Base-by-base conservation (phyloP, 2,329 filamentous ascomycete species). In the Penicillium sp. region DNA sequence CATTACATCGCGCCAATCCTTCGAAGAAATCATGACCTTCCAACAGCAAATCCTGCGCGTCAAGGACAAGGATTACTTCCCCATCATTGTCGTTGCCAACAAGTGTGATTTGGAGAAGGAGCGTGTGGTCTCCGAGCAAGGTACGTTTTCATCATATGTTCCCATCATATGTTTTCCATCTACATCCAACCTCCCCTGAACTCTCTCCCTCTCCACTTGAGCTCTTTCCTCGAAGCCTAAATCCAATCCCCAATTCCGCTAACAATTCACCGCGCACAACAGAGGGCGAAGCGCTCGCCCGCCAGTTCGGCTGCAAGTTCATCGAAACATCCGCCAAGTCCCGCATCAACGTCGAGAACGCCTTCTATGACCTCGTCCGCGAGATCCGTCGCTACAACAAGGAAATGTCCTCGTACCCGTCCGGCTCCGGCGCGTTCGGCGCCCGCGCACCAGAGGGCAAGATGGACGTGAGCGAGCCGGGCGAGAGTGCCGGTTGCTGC, bases 1-100 rank as follows among this genome's bases (percentile, higher is more conserved):
- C 67, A 99, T 99, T 81, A 97, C 91, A 56, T 97, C 93, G 73
- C 87, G 93, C 73, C 93, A 97, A 79, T 96, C 91, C 71, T 97
- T 97, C 73, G 93, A 99, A 76, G 94, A 99, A 81, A 97, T 99
- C 77, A 89, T 92, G 79, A 96, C 92, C 49, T 97, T 97, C 80
- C 93, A 97, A 79, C 93, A 97, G 83, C 94, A 99, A 80, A 99
- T 99, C 75, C 83, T 99, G 68, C 84, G 94, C 69, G 94, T 99
- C 71, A 99, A 99, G 85, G 94, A 97, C 82, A 97, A 96, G 86
- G 94, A 99, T 80, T 96, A 97, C 78, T 99, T 99, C 82, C 94
- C 94, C 69, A 97, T 99, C 82, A 96, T 97, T 58, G 90, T 99
- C 46, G 94, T 97, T 42, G 94, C 92, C 69, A 99, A 99, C 86